phyloP scores from a whole-genome alignment of 73 alveolate species.

The Durusdinium trenchii region DNA sequence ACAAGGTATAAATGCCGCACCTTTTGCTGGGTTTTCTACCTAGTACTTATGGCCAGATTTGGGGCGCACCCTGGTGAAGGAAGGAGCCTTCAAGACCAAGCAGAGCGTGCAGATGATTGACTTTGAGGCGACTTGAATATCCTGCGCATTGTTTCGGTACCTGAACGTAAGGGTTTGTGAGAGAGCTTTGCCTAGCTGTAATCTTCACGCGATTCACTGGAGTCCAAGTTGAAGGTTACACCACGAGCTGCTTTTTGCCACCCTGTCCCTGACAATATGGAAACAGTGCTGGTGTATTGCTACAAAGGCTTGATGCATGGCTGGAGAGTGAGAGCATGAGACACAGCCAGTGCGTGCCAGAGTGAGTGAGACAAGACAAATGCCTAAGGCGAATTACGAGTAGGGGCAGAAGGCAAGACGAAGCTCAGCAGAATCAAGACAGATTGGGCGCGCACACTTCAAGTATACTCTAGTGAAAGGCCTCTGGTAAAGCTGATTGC shows the following conservation, averaged over 20 bases:
- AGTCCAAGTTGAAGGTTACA: background rate
- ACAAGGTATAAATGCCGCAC: background rate
- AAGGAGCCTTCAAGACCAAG: constrained; percentile 66
- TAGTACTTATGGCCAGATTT: background rate
- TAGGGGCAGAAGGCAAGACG: constrained; percentile 88
- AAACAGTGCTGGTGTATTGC: constrained; percentile 77
- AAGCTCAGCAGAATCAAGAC: background rate
- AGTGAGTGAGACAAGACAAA: no score
- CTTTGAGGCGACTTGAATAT: constrained; percentile 49
- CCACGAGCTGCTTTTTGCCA: constrained; percentile 89
- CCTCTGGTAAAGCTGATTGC: no score
- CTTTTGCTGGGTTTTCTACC: background rate
- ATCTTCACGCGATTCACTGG: no score
- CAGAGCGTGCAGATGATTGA: constrained; percentile 85
- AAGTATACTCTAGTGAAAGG: background rate
- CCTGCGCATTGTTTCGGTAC: background rate
- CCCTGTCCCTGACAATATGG: constrained; percentile 62
- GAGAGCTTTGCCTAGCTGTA: background rate
- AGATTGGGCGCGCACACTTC: background rate
- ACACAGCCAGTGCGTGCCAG: background rate
- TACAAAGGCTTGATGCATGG: constrained; percentile 43
- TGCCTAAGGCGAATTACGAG: constrained; percentile 42
- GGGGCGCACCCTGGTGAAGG: background rate
- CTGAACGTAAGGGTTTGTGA: background rate
- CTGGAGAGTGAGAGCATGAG: background rate